These are phyloP conservation scores for Xylariaceae sp. DNA, from an alignment of 2,329 filamentous ascomycete genomes.

Conservation along the genomic window DNA sequence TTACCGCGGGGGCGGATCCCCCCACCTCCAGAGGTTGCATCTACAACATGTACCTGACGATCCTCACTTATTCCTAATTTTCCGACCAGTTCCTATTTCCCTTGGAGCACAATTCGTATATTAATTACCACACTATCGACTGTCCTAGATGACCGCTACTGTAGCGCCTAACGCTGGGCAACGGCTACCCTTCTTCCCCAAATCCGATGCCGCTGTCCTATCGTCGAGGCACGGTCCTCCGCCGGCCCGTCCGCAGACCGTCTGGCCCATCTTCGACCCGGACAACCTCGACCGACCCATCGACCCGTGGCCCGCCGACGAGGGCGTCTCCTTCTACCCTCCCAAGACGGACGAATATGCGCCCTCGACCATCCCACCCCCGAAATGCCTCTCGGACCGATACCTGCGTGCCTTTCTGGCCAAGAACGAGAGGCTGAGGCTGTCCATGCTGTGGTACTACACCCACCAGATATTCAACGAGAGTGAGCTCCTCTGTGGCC, in stretches of 20 bases:
- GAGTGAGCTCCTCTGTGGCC: neutral
- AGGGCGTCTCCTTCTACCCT: neutral
- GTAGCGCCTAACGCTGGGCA: too few species aligned
- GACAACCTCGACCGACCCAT: neutral
- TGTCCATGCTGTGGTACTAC: conserved; percentile 2
- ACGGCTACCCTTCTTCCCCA: neutral
- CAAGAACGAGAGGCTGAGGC: neutral
- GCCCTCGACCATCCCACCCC: neutral
- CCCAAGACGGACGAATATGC: neutral
- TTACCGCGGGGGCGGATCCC: too few species aligned
- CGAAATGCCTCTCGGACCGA: neutral
- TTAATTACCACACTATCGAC: too few species aligned
- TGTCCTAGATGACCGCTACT: too few species aligned
- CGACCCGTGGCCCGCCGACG: neutral
- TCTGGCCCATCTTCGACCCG: conserved; percentile 1
- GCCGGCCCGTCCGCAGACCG: neutral
- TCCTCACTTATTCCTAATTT: too few species aligned
- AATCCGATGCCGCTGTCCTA: neutral
- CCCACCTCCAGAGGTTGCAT: too few species aligned
- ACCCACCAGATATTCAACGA: neutral
- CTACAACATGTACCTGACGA: too few species aligned
- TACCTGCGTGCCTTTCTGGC: neutral
- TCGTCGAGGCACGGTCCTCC: neutral
- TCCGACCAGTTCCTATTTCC: too few species aligned
- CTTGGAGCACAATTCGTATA: too few species aligned